Conservation (phyloP, 164 flowering plant genomes). For the Chloranthus sessilifolius region DNA sequence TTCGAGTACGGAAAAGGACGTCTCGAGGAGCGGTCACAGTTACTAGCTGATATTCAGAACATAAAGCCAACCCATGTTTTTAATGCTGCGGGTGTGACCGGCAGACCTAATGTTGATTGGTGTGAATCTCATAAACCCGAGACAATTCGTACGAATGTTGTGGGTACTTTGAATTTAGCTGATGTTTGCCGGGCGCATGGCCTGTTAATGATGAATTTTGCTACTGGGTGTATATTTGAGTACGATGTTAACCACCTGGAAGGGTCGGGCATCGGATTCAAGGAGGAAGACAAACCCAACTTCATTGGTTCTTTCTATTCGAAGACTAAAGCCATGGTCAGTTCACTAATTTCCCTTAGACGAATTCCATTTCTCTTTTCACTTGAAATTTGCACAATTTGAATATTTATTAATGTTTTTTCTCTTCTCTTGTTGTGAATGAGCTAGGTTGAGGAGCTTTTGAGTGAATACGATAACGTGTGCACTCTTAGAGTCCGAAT, state of each 20-base stretch:
- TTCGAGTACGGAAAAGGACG: slow-evolving; percentile 24
- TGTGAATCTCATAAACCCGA: slow-evolving; percentile 24
- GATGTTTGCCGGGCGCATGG: slow-evolving; percentile 22
- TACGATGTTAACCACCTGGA: slow-evolving; percentile 25
- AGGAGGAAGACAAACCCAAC: slow-evolving; percentile 68
- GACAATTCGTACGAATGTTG: slow-evolving; percentile 24
- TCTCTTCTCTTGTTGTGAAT: background rate
- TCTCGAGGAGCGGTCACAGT: slow-evolving; percentile 16
- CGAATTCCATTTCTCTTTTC: background rate
- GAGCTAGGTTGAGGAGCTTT: slow-evolving; percentile 37
- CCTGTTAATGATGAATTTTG: slow-evolving; percentile 22
- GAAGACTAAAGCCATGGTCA: slow-evolving; percentile 33
- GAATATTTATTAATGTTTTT: background rate
- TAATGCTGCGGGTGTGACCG: slow-evolving; percentile 26
- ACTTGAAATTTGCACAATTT: background rate
- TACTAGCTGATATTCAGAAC: slow-evolving; percentile 15
- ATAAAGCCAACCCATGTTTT: slow-evolving; percentile 28
- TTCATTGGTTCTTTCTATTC: slow-evolving; percentile 32
- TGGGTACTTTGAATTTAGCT: slow-evolving; percentile 21
- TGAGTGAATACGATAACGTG: slow-evolving; percentile 25
- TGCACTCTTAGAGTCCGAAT: slow-evolving; percentile 23
- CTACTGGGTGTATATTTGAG: slow-evolving; percentile 28
- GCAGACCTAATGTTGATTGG: slow-evolving; percentile 28
- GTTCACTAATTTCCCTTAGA: background rate
- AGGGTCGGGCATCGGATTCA: slow-evolving; percentile 69